A percentile compares a stretch with the other conserved stretches of the same genome.
Evolutionary conservation across 2,329 filamentous ascomycete genomes (phyloP).

Genomic region (Nemania bipapillata): DNA sequence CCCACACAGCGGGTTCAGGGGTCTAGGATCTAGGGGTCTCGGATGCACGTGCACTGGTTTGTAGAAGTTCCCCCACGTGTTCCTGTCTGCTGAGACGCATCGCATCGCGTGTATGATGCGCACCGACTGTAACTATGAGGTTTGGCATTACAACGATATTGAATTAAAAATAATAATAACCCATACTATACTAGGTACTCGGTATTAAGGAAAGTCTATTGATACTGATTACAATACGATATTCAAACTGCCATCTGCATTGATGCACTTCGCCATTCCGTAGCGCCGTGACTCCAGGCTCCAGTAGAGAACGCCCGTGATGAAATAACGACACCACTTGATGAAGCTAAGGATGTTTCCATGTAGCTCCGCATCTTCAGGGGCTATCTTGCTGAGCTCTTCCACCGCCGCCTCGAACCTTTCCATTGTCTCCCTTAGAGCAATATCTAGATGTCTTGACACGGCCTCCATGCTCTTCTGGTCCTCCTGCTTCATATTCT

Average conservation of each 20-base stretch:
- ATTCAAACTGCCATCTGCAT: conserved; percentile 43
- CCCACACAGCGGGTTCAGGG: neutral
- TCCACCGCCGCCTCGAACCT: conserved; percentile 42
- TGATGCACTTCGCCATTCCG: conserved; percentile 46
- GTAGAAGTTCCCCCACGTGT: too few species aligned
- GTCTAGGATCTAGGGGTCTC: neutral
- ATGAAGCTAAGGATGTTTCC: conserved; percentile 42
- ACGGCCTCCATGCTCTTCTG: conserved; percentile 39
- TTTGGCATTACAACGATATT: too few species aligned
- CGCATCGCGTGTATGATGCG: conserved; percentile 14
- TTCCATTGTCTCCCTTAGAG: conserved; percentile 37
- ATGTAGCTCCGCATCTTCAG: conserved; percentile 37
- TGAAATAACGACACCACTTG: conserved; percentile 48
- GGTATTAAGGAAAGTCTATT: neutral
- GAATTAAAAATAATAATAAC: too few species aligned
- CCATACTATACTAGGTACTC: neutral
- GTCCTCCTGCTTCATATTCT: conserved; percentile 38
- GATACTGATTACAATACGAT: conserved; percentile 39
- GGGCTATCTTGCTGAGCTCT: conserved; percentile 34
- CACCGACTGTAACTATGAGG: too few species aligned
- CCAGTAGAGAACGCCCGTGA: conserved; percentile 47
- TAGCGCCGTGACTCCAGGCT: conserved; percentile 47
- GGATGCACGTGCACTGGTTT: neutral
- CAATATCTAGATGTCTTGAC: conserved; percentile 36
- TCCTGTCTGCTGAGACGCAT: too few species aligned